Base-by-base conservation (phyloP, 192 early-diverging fungal genomes). In the Cetraspora pellucida region DNA sequence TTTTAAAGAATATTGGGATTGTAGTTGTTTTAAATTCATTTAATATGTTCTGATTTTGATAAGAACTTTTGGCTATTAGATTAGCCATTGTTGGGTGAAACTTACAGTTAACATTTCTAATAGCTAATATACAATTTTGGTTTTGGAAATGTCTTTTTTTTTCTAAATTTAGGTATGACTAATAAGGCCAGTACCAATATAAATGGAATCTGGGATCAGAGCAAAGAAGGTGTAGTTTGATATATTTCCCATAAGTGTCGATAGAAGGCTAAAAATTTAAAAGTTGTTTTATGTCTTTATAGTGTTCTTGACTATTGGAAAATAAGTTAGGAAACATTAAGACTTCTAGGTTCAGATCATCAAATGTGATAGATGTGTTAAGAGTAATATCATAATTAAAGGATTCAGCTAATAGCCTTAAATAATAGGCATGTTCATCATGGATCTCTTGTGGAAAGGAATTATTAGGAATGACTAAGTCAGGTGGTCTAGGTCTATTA, bases 161-260 rank as follows among this genome's bases (percentile, higher is more conserved):
- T 37, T 37, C 37, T 37, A 37, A 37, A 37, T 37, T 37, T 3
- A 37, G 31, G 5, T 37, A 37, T 1, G 31, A 37, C 31, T 7
- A 37, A 37, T 37, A 7, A 49, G 68, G 31, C 65, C 44, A 67
- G 5, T 45, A 17, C 19, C 4, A 46, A 21, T 44, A 10, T 67
- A 44, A 43, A 45, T 13, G 31, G 17, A 67, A 44, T 19, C 14
- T 14, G 19, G 28, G 1, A 67, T 67, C 65, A 44, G 31, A n/a
- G 31, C 65, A 43, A 11, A 44, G 13, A 19, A 44, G 13, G 11
- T 13, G 4, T 45, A 46, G 2, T 4, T 67, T 31, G 7, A 43
- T 67, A 67, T 67, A 67, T 44, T 67, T 67, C 4, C 65, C 17
- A 44, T 67, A 67, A 3, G 31, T 67, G 7, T 67, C 31, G 7